Conservation (phyloP, 371 early-diverging fungal species). For the Capillidium rhysosporum region DNA sequence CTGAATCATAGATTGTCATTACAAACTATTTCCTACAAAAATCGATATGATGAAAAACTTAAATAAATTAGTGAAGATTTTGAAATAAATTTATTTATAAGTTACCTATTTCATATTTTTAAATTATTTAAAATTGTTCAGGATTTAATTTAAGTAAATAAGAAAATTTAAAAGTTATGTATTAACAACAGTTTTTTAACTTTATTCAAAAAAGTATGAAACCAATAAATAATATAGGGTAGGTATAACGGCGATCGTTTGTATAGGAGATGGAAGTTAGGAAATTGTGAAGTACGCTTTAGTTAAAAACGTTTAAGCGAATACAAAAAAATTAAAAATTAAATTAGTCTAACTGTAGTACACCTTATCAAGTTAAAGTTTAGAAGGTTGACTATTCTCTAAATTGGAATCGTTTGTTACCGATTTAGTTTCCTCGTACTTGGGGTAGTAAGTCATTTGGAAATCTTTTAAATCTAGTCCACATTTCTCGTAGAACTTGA, state of each 20-base stretch:
- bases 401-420: background rate
- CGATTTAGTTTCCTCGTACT: background rate
- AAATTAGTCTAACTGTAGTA: no score
- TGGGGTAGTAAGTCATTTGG: slow-evolving; percentile 55
- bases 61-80: slow-evolving; percentile 12
- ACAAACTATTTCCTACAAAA: slow-evolving; percentile 53
- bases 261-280: background rate
- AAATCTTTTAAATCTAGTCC: slow-evolving; percentile 64
- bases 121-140: no score
- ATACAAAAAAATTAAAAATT: no score
- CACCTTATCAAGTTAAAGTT: background rate
- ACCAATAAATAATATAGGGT: background rate
- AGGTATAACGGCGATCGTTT: background rate
- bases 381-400: background rate
- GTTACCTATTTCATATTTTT: background rate
- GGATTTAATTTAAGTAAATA: no score
- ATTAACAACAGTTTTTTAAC: no score
- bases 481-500: slow-evolving; percentile 86
- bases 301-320: no score
- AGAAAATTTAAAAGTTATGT: no score
- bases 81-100: background rate
- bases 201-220: no score
- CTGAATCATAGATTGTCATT: slow-evolving; percentile 34
- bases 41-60: slow-evolving; percentile 33
- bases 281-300: no score